These are phyloP conservation scores for Podospora sp. DNA, from an alignment of 495 filamentous ascomycete genomes.

Conservation along the genomic window DNA sequence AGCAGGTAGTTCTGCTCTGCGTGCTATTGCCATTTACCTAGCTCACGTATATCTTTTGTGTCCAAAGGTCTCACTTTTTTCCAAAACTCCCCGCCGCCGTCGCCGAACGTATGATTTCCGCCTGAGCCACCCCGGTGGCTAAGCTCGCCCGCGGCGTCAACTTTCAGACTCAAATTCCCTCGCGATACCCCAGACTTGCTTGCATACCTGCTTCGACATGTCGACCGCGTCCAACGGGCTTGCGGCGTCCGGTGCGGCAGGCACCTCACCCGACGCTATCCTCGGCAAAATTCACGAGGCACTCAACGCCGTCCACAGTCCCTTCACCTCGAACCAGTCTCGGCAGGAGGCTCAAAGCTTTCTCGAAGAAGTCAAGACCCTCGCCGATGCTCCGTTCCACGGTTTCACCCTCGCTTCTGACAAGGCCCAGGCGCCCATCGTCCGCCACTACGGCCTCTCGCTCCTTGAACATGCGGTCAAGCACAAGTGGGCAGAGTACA, in stretches of 20 bases:
- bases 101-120: slow-evolving; percentile 20
- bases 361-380: slow-evolving; percentile 79
- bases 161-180: not conserved
- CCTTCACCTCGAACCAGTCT: slow-evolving; percentile 78
- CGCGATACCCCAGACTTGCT: not conserved
- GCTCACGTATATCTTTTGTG: not conserved
- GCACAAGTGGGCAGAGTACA: slow-evolving; percentile 76
- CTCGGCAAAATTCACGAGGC: slow-evolving; percentile 72
- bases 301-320: slow-evolving; percentile 80
- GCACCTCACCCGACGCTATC: slow-evolving; percentile 32
- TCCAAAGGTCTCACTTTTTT: not conserved
- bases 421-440: slow-evolving; percentile 68
- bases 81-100: not conserved
- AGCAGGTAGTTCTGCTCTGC: not conserved
- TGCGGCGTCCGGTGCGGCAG: slow-evolving; percentile 18
- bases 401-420: slow-evolving; percentile 84
- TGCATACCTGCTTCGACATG: slow-evolving; percentile 10
- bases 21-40: no score
- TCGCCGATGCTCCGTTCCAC: slow-evolving; percentile 74
- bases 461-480: slow-evolving; percentile 85
- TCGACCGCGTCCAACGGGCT: slow-evolving; percentile 35
- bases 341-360: slow-evolving; percentile 80
- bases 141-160: not conserved
- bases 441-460: slow-evolving; percentile 91
- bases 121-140: slow-evolving; percentile 24